Evolutionary conservation across 768 basidiomycete species (phyloP).

Genomic region (Cyathus striatus): DNA sequence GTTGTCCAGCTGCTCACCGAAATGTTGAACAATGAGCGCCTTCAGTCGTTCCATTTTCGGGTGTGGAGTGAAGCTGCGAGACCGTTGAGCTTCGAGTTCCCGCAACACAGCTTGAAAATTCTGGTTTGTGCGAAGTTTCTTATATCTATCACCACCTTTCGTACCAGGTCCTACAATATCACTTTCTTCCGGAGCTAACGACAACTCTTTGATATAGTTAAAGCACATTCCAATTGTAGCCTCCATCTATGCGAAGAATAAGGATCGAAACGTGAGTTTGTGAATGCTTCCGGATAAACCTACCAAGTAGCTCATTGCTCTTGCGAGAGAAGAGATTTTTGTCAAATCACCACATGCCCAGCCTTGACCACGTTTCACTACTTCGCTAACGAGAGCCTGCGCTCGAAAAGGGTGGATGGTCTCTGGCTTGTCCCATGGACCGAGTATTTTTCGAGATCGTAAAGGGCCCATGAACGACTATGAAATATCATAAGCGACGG

Average conservation of each 20-base stretch:
- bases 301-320: slow-evolving; percentile 88
- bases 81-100: slow-evolving; percentile 59
- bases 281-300: slow-evolving; percentile 14
- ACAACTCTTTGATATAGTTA: slow-evolving; percentile 48
- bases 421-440: slow-evolving; percentile 43
- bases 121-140: slow-evolving; percentile 44
- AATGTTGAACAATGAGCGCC: slow-evolving; percentile 73
- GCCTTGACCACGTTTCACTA: slow-evolving; percentile 26
- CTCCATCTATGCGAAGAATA: slow-evolving; percentile 62
- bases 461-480: slow-evolving; percentile 30
- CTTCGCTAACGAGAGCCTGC: slow-evolving; percentile 34
- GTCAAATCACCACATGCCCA: slow-evolving; percentile 51
- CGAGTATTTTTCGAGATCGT: slow-evolving; percentile 36
- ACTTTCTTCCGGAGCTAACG: slow-evolving; percentile 29
- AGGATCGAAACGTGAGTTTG: slow-evolving; percentile 3
- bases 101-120: slow-evolving; percentile 61
- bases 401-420: slow-evolving; percentile 63
- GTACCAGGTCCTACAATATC: slow-evolving; percentile 19
- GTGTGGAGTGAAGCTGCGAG: slow-evolving; percentile 58
- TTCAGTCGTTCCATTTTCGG: slow-evolving; percentile 91
- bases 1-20: slow-evolving; percentile 48
- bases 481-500: slow-evolving; percentile 1
- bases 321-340: slow-evolving; percentile 54
- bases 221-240: slow-evolving; percentile 80
- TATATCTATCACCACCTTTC: slow-evolving; percentile 31